phyloP scores from a whole-genome alignment of 176 grass and related monocot genomes.

The Avena sativa region DNA sequence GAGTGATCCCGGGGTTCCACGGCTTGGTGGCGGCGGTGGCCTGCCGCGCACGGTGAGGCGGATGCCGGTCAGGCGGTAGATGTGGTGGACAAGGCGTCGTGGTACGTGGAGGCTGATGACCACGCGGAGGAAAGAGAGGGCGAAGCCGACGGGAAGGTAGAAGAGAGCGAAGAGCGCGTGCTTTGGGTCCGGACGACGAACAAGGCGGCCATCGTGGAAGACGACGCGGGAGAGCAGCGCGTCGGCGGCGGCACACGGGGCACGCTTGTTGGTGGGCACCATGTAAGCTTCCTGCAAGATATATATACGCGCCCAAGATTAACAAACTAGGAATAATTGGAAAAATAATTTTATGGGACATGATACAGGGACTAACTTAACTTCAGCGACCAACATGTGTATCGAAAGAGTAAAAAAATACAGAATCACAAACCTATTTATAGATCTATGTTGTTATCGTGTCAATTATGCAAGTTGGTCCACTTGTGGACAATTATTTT shows the following conservation, averaged over 20 bases:
- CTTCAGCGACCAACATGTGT: too few species aligned
- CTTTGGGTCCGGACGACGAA: not conserved
- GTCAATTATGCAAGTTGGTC: too few species aligned
- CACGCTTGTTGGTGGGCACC: not conserved
- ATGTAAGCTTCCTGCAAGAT: not conserved
- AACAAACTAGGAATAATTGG: too few species aligned
- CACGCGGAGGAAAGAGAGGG: not conserved
- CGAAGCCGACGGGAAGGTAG: not conserved
- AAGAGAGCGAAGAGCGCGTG: not conserved
- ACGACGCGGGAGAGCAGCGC: not conserved
- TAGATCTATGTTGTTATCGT: too few species aligned
- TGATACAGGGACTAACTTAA: too few species aligned
- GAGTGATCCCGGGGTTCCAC: not conserved
- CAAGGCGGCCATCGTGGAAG: conserved; percentile 6
- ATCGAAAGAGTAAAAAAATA: too few species aligned
- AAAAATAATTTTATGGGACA: too few species aligned
- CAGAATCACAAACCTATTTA: too few species aligned
- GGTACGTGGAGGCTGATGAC: not conserved
- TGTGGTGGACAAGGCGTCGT: not conserved
- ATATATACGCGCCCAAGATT: not conserved
- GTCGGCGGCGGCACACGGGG: fast-evolving
- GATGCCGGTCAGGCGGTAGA: not conserved
- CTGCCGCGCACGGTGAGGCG: not conserved
- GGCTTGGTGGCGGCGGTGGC: not conserved
- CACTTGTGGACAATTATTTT: too few species aligned